Percentiles rank a stretch among this genome's conserved stretches.
Evolutionary conservation across 2,329 filamentous ascomycete species (phyloP).

Genomic region (Nigrospora sphaerica): DNA sequence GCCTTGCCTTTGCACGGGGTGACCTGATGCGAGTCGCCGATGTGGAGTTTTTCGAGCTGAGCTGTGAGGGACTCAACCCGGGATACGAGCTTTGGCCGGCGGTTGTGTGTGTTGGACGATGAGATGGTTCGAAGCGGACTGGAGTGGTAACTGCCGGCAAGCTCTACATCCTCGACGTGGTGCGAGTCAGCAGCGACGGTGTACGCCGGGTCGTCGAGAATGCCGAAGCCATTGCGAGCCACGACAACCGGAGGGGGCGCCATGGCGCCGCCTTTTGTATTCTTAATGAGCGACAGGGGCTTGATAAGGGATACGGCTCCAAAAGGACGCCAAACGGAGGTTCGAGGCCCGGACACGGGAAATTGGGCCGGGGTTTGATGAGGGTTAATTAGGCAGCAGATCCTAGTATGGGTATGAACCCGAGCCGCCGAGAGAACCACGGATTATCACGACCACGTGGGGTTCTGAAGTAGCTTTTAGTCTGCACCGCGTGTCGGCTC

Average conservation of each 20-base stretch:
- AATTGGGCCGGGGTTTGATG: no score
- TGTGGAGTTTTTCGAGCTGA: slow-evolving; percentile 25
- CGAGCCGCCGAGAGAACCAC: no score
- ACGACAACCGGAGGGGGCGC: slow-evolving; percentile 7
- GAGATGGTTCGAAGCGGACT: slow-evolving; percentile 20
- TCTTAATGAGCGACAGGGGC: slow-evolving; percentile 3
- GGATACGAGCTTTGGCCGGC: slow-evolving; percentile 10
- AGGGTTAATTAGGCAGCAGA: no score
- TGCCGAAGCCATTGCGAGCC: slow-evolving; percentile 13
- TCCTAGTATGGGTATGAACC: no score
- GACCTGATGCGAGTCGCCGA: slow-evolving; percentile 8
- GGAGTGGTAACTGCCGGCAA: slow-evolving; percentile 3
- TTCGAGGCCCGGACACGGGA: no score
- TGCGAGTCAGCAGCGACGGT: slow-evolving; percentile 12
- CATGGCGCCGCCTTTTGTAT: neutral
- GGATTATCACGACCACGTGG: no score
- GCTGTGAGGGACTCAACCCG: slow-evolving; percentile 22
- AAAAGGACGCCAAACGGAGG: no score
- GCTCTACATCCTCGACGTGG: slow-evolving; percentile 5
- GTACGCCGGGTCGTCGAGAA: slow-evolving; percentile 16
- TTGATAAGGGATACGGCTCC: slow-evolving; percentile 7
- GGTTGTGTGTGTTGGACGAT: slow-evolving; percentile 20
- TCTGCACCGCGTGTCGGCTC: no score
- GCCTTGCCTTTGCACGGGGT: slow-evolving; percentile 6
- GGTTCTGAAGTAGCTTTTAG: no score